Evolutionary conservation across 164 flowering plant species (phyloP).

Genomic region (Vitis rotundifolia): DNA sequence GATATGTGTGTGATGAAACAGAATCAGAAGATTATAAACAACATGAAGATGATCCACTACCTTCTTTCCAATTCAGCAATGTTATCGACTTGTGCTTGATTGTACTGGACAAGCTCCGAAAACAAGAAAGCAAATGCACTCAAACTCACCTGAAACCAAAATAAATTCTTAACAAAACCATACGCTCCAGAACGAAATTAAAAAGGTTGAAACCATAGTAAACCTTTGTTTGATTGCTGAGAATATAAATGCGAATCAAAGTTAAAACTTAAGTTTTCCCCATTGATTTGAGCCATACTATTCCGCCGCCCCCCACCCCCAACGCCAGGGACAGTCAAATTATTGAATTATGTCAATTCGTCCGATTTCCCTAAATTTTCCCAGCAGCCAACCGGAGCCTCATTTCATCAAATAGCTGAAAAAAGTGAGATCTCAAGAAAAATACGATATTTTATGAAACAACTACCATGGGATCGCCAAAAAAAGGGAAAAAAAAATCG

Average conservation of each 20-base stretch:
- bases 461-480: too few species aligned
- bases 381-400: not conserved
- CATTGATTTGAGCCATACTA: too few species aligned
- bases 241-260: not conserved
- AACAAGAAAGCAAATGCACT: slow-evolving; percentile 95
- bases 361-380: not conserved
- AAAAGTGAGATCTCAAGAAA: too few species aligned
- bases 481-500: too few species aligned
- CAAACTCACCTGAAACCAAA: slow-evolving; percentile 79
- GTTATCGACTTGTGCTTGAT: slow-evolving; percentile 96
- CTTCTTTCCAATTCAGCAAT: slow-evolving; percentile 93
- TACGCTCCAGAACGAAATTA: not conserved
- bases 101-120: slow-evolving; percentile 97
- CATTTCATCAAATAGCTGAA: too few species aligned
- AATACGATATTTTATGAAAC: too few species aligned
- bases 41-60: slow-evolving; percentile 31
- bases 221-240: not conserved
- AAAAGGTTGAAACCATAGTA: not conserved
- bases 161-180: not conserved
- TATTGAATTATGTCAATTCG: too few species aligned
- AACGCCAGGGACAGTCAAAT: too few species aligned
- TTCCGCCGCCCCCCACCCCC: too few species aligned
- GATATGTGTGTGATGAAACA: too few species aligned
- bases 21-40: too few species aligned
- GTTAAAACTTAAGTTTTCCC: not conserved